These are phyloP conservation scores for Pseudopyricularia cyperi DNA, from an alignment of 2,329 filamentous ascomycete species.

Conservation along the genomic window DNA sequence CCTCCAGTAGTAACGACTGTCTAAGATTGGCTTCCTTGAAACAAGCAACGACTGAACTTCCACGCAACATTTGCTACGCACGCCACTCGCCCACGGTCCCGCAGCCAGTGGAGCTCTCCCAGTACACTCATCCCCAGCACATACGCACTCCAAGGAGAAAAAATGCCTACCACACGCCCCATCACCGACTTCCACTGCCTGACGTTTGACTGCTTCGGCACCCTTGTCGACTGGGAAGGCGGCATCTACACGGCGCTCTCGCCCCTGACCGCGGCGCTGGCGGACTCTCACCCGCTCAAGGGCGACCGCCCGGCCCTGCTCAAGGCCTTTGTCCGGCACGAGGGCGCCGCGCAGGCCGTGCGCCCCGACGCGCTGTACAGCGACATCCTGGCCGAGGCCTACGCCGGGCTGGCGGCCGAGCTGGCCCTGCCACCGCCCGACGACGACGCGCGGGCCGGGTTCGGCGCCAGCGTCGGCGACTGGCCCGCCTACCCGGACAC, in stretches of 20 bases:
- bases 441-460: slow-evolving; percentile 26
- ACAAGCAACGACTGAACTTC: no score
- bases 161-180: neutral
- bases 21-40: no score
- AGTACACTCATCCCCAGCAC: no score
- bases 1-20: no score
- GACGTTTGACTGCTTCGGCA: slow-evolving; percentile 71
- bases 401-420: slow-evolving; percentile 31
- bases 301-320: neutral
- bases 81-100: no score
- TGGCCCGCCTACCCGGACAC: slow-evolving; percentile 49
- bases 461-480: slow-evolving; percentile 35
- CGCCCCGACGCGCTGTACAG: slow-evolving; percentile 48
- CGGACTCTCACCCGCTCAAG: slow-evolving; percentile 13
- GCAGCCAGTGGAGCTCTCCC: no score
- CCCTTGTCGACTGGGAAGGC: slow-evolving; percentile 64
- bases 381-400: slow-evolving; percentile 38
- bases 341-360: slow-evolving; percentile 33
- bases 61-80: no score
- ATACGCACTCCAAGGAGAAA: no score
- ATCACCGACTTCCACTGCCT: slow-evolving; percentile 19
- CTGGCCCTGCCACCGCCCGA: slow-evolving; percentile 22
- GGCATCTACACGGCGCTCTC: slow-evolving; percentile 44
- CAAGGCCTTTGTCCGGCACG: slow-evolving; percentile 16
- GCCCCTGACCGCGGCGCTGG: slow-evolving; percentile 27